These are phyloP conservation scores for Epichloe gansuensis DNA, from an alignment of 2,329 filamentous ascomycete species.

Conservation along the genomic window DNA sequence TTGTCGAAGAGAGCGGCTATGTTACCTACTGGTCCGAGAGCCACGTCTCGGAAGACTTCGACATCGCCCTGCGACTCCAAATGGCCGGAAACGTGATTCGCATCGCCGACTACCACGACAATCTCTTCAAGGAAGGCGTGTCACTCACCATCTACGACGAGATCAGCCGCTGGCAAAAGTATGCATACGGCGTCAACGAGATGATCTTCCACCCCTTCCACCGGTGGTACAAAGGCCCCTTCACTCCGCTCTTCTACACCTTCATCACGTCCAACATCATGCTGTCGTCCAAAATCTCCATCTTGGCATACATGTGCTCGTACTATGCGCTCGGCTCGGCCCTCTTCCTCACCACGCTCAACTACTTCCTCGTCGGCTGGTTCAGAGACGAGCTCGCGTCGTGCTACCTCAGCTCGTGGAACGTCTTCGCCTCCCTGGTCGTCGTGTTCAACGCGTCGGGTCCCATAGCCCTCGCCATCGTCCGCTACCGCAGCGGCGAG, in stretches of 20 bases:
- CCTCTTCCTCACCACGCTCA: slow-evolving; percentile 53
- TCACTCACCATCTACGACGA: slow-evolving; percentile 64
- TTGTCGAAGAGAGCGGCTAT: slow-evolving; percentile 30
- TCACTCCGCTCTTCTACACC: slow-evolving; percentile 50
- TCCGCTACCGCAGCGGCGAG: slow-evolving; percentile 50
- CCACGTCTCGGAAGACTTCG: slow-evolving; percentile 68
- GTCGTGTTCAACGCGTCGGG: slow-evolving; percentile 53
- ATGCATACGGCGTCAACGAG: slow-evolving; percentile 60
- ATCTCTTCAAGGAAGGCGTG: slow-evolving; percentile 63
- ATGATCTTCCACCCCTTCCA: slow-evolving; percentile 56
- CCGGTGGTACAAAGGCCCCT: slow-evolving; percentile 51
- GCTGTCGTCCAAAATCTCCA: slow-evolving; percentile 56
- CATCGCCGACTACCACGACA: slow-evolving; percentile 54
- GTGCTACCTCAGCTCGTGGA: slow-evolving; percentile 56
- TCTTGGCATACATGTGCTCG: slow-evolving; percentile 58
- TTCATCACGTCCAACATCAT: slow-evolving; percentile 51
- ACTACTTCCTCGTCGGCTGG: slow-evolving; percentile 63
- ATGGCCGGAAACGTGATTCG: slow-evolving; percentile 56
- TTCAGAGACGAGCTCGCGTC: slow-evolving; percentile 55
- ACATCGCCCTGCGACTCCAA: slow-evolving; percentile 62
- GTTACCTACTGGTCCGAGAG: slow-evolving; percentile 64
- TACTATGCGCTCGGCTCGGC: slow-evolving; percentile 61
- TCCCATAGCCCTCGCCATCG: slow-evolving; percentile 47
- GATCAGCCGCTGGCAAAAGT: slow-evolving; percentile 61
- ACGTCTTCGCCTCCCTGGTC: slow-evolving; percentile 49